phyloP scores from a whole-genome alignment of 2,329 filamentous ascomycete species.

The Alternaria triticimaculans region DNA sequence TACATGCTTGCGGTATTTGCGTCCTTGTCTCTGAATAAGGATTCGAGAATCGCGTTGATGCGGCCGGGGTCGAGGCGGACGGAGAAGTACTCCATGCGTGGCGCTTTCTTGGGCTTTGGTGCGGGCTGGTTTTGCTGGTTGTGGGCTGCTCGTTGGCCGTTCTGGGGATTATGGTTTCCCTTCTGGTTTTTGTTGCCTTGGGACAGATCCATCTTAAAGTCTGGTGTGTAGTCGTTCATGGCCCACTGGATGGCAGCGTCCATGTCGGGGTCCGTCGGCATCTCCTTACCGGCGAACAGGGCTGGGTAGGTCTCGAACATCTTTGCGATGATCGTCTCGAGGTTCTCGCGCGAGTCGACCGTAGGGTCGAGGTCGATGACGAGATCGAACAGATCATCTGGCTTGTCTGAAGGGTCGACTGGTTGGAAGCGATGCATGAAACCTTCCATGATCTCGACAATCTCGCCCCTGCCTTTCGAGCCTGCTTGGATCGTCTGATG shows the following conservation, averaged over 20 bases:
- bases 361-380: constrained; percentile 85
- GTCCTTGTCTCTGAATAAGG: constrained; percentile 67
- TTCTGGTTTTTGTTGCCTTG: constrained; percentile 43
- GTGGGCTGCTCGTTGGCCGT: constrained; percentile 43
- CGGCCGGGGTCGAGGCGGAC: constrained; percentile 61
- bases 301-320: constrained; percentile 80
- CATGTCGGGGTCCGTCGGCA: constrained; percentile 76
- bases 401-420: constrained; percentile 68
- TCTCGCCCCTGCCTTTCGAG: constrained; percentile 74
- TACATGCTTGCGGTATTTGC: constrained; percentile 71
- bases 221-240: constrained; percentile 77
- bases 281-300: constrained; percentile 64
- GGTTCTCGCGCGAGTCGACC: constrained; percentile 79
- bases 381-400: constrained; percentile 82
- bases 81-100: constrained; percentile 69
- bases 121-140: constrained; percentile 31
- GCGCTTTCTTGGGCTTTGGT: constrained; percentile 56
- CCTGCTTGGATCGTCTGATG: constrained; percentile 94
- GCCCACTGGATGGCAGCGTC: constrained; percentile 80
- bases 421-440: constrained; percentile 88
- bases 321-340: constrained; percentile 77
- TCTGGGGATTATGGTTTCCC: constrained; percentile 43
- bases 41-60: constrained; percentile 68
- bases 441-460: constrained; percentile 91
- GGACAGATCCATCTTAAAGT: constrained; percentile 77